Evolutionary conservation across 139 green algal genomes (phyloP), one percentile per base, ranked within the genome.

Genomic region (Ostreobium quekettii): DNA sequence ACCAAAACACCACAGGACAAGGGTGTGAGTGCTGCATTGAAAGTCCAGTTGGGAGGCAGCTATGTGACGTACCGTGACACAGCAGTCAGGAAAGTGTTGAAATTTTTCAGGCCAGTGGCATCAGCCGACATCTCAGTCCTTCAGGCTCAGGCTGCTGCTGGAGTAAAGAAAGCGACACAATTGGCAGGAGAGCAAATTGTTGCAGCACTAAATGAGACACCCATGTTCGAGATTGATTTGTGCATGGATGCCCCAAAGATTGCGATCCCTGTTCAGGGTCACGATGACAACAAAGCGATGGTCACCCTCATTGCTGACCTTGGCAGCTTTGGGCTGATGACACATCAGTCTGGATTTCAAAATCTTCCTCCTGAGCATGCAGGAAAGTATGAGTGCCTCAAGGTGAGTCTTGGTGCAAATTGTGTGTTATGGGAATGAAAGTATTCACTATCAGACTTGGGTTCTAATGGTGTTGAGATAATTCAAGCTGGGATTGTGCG

Each of bases 51-150:
- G 35, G 80, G 82, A 0, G 85, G 89, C 33, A 84, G 70, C 61
- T 95, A 90, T 62, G 84, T 96, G 3, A 91, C 86, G 8, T 95
- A 94, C 67, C 66, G 76, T 47, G 71, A 78, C 3, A 65, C 60
- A 6, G 80, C 83, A 0, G 6, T 95, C 1, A 48, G 78, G 6
- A 73, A 79, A 0, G 77, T 97, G 3, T 33, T 66, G 0, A 38
- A 64, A 31, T 97, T 97, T 68, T 96, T 96, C 76, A 72, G 70
- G 6, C 66, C 79, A 5, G 67, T 72, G 11, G n/a, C 79, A 42
- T 70, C 67, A 15, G 42, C 31, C 30, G 85, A 87, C 36, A 48
- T 85, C 26, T 75, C 77, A 11, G 67, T 67, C 30, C 64, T 91
- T 1, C 66, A 72, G 3, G 78, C 83, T 2, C 68, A 81, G 66